Conservation (phyloP, 352 stramenopile genomes). For the Phytophthora ramorum region DNA sequence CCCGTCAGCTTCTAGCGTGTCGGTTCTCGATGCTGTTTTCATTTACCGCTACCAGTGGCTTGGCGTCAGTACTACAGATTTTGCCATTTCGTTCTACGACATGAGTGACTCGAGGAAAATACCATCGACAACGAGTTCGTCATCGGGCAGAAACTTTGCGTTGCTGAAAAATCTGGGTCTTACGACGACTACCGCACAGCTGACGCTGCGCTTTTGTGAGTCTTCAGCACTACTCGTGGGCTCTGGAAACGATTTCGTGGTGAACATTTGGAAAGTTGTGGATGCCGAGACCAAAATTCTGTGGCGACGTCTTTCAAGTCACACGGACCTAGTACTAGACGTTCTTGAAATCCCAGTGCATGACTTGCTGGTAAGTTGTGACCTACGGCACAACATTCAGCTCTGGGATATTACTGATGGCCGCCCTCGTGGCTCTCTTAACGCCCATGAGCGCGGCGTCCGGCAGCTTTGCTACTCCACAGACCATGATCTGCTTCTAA, state of each 20-base stretch:
- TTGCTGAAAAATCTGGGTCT: conserved; percentile 61
- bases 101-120: conserved; percentile 63
- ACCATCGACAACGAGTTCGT: conserved; percentile 15
- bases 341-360: conserved; percentile 75
- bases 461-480: conserved; percentile 81
- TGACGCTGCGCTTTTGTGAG: conserved; percentile 73
- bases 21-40: conserved; percentile 76
- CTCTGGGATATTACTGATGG: conserved; percentile 87
- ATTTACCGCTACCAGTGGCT: conserved; percentile 67
- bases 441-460: conserved; percentile 71
- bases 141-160: conserved; percentile 40
- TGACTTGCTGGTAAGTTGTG: conserved; percentile 78
- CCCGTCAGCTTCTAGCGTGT: conserved; percentile 40
- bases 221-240: conserved; percentile 57
- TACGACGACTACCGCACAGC: conserved; percentile 67
- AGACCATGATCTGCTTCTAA: conserved; percentile 79
- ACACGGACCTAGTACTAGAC: conserved; percentile 73
- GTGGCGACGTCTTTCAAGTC: conserved; percentile 57
- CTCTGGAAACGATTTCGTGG: conserved; percentile 69
- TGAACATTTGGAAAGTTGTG: conserved; percentile 78
- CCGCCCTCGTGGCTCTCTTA: conserved; percentile 57
- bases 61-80: conserved; percentile 77
- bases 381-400: conserved; percentile 72
- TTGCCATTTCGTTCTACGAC: conserved; percentile 84
- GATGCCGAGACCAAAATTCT: conserved; percentile 64